These are phyloP conservation scores for Penicillium alfredii DNA, from an alignment of 495 filamentous ascomycete genomes.

Conservation along the genomic window DNA sequence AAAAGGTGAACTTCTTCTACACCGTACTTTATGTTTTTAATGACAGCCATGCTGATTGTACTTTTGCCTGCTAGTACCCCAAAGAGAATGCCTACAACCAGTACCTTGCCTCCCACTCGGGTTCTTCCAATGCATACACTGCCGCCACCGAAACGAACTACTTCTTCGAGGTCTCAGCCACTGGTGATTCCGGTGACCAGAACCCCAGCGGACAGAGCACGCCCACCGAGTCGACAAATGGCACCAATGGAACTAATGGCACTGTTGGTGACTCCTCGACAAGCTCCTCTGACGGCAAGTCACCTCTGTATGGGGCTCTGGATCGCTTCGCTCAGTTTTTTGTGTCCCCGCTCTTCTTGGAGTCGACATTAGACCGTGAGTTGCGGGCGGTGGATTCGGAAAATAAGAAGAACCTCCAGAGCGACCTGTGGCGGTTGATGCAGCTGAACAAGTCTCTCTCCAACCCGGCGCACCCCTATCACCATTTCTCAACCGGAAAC, in stretches of 20 bases:
- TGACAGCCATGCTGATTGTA: constrained; percentile 10
- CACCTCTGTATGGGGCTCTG: constrained; percentile 81
- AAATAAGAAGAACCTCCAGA: constrained; percentile 99
- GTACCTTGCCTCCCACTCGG: constrained; percentile 83
- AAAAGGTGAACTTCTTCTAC: constrained; percentile 58
- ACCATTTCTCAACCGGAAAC: constrained; percentile 94
- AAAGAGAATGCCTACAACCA: constrained; percentile 94
- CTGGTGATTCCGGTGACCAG: constrained; percentile 44
- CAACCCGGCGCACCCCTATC: constrained; percentile 87
- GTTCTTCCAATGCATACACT: constrained; percentile 92
- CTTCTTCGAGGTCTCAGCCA: constrained; percentile 89
- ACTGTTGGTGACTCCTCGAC: constrained; percentile 40
- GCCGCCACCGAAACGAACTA: constrained; percentile 93
- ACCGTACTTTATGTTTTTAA: too few species aligned
- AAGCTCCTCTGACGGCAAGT: constrained; percentile 25
- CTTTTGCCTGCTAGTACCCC: constrained; percentile 57
- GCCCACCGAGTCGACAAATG: constrained; percentile 21
- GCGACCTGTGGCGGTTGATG: constrained; percentile 84
- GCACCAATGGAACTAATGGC: constrained; percentile 34
- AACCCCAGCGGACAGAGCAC: constrained; percentile 27
- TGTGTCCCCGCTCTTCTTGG: constrained; percentile 82
- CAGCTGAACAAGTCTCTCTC: constrained; percentile 89
- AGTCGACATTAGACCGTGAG: constrained; percentile 86
- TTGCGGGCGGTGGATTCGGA: constrained; percentile 93
- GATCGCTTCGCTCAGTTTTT: constrained; percentile 99